Evolutionary conservation across 129 eudicot genomes (phyloP).

Genomic region (Flaveria sonorensis): DNA sequence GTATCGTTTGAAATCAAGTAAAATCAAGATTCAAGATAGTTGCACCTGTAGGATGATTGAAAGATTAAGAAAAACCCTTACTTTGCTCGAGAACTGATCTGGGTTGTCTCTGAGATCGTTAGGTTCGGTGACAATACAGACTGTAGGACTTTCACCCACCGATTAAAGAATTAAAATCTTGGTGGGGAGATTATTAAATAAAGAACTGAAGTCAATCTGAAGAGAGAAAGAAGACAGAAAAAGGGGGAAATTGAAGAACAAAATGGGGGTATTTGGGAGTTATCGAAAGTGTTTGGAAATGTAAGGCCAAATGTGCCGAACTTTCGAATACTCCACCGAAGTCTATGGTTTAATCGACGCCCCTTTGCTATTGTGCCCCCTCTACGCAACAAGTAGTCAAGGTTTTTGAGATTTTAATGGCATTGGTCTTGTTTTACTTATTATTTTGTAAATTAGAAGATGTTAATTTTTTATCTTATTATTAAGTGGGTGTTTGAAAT

Average conservation of each 20-base stretch:
- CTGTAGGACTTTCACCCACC: slow-evolving; percentile 9
- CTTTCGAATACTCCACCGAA: slow-evolving; percentile 31
- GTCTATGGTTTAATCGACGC: slow-evolving; percentile 33
- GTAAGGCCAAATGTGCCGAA: slow-evolving; percentile 46
- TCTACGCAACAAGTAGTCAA: neutral
- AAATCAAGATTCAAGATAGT: slow-evolving; percentile 19
- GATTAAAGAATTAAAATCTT: slow-evolving; percentile 16
- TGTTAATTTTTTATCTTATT: no score
- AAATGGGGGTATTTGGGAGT: slow-evolving; percentile 49
- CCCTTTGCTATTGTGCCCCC: neutral
- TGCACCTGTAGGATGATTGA: slow-evolving; percentile 16
- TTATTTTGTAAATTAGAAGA: no score
- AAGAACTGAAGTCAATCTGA: slow-evolving; percentile 29
- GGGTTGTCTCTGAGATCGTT: slow-evolving; percentile 32
- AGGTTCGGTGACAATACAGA: slow-evolving; percentile 27
- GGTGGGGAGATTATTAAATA: slow-evolving; percentile 31
- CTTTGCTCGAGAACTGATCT: slow-evolving; percentile 44
- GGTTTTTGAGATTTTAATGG: no score
- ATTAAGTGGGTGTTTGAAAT: no score
- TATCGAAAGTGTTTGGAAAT: slow-evolving; percentile 39
- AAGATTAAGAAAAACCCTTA: slow-evolving; percentile 33
- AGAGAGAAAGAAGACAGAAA: slow-evolving; percentile 24
- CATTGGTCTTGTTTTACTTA: no score
- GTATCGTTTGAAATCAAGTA: slow-evolving; percentile 27
- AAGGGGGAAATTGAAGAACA: slow-evolving; percentile 14